Evolutionary conservation across 495 filamentous ascomycete genomes (phyloP).

Genomic region (Cercophora samala): DNA sequence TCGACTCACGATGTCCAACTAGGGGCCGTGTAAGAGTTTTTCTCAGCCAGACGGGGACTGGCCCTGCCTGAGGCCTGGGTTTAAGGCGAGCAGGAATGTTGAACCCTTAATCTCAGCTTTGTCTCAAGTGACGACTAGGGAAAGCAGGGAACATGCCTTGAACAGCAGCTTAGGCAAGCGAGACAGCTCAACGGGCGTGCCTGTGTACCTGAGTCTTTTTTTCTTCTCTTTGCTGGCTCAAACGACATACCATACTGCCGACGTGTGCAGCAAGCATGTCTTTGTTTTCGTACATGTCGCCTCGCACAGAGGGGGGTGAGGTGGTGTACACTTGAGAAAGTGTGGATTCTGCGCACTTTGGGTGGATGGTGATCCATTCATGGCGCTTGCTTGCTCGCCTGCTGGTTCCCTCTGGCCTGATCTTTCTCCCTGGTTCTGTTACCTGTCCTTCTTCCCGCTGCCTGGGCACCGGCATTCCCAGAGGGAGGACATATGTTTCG

Average conservation of each 20-base stretch:
- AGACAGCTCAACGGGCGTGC: neutral
- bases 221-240: neutral
- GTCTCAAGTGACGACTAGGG: constrained; percentile 5
- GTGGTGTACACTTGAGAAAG: neutral
- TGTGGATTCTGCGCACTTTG: neutral
- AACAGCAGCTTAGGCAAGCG: neutral
- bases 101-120: constrained; percentile 7
- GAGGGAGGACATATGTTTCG: neutral
- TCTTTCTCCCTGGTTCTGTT: neutral
- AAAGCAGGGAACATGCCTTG: neutral
- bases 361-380: neutral
- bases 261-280: constrained; percentile 1
- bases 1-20: neutral
- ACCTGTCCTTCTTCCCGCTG: neutral
- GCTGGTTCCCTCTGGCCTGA: neutral
- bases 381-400: neutral
- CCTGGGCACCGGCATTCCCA: constrained; percentile 1
- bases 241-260: neutral
- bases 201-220: neutral
- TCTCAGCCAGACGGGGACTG: neutral
- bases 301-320: neutral
- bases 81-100: constrained; percentile 8
- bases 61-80: neutral
- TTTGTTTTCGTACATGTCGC: neutral
- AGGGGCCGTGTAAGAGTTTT: neutral